phyloP scores from a whole-genome alignment of 345 rosid genomes.

The Leavenworthia alabamica region DNA sequence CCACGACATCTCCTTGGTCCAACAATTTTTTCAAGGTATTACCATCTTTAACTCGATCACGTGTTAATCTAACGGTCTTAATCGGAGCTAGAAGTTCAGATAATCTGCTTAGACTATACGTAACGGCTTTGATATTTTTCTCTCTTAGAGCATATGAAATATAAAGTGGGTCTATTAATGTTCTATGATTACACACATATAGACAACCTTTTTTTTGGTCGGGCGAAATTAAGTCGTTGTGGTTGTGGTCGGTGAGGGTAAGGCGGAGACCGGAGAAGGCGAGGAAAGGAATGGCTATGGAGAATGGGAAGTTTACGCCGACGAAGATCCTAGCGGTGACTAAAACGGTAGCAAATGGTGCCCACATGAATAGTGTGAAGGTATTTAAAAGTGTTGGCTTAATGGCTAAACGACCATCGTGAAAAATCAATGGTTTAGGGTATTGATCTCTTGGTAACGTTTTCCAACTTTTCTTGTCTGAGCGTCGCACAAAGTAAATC shows the following conservation, averaged over 20 bases:
- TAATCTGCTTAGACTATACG: constrained; percentile 44
- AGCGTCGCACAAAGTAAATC: constrained; percentile 41
- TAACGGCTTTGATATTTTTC: constrained; percentile 42
- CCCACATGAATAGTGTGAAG: constrained; percentile 57
- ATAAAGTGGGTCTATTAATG: constrained; percentile 47
- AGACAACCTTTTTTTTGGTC: constrained; percentile 23
- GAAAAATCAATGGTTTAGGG: constrained; percentile 68
- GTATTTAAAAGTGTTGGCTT: constrained; percentile 46
- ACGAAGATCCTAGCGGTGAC: constrained; percentile 20
- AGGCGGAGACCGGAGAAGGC: constrained; percentile 44
- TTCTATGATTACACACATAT: constrained; percentile 53
- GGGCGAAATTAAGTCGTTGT: not conserved
- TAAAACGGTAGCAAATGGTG: constrained; percentile 40
- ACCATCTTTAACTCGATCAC: constrained; percentile 38
- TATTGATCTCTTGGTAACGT: constrained; percentile 38
- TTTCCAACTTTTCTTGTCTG: constrained; percentile 55
- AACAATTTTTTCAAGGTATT: too few relatives aligned
- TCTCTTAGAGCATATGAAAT: constrained; percentile 25
- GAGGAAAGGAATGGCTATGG: constrained; percentile 37
- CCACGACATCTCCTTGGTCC: too few relatives aligned
- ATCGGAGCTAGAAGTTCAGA: constrained; percentile 44
- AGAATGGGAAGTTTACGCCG: constrained; percentile 45
- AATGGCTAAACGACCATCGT: constrained; percentile 66
- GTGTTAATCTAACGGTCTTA: constrained; percentile 32
- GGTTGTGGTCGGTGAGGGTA: constrained; percentile 17